These are phyloP conservation scores for Davidsoniella virescens DNA, from an alignment of 2,329 filamentous ascomycete species.

Conservation along the genomic window DNA sequence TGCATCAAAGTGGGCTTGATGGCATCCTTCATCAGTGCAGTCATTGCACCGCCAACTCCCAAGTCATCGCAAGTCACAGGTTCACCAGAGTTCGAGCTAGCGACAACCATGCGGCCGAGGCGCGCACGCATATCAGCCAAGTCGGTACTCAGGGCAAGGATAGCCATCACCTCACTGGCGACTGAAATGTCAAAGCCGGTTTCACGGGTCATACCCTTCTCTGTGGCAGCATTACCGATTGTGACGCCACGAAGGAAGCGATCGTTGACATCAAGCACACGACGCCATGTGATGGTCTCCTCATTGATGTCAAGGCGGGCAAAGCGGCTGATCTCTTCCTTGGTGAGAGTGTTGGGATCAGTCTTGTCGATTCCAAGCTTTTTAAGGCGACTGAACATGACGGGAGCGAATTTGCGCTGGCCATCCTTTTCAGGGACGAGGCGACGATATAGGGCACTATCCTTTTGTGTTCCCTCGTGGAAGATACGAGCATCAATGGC, in stretches of 20 bases:
- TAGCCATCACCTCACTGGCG: slow-evolving; percentile 95
- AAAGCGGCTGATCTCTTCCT: slow-evolving; percentile 75
- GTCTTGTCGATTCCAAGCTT: slow-evolving; percentile 95
- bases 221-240: slow-evolving; percentile 72
- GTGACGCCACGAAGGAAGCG: slow-evolving; percentile 81
- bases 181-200: slow-evolving; percentile 98
- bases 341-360: slow-evolving; percentile 74
- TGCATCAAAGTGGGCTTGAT: slow-evolving; percentile 99
- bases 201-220: slow-evolving; percentile 74
- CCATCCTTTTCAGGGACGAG: slow-evolving; percentile 84
- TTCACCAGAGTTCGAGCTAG: slow-evolving; percentile 68
- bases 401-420: slow-evolving; percentile 66
- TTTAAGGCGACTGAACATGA: slow-evolving; percentile 87
- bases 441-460: slow-evolving; percentile 71
- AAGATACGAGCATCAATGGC: slow-evolving; percentile 97
- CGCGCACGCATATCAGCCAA: slow-evolving; percentile 82
- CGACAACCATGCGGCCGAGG: slow-evolving; percentile 89
- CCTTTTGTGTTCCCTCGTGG: slow-evolving; percentile 90
- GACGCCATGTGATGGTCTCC: slow-evolving; percentile 91
- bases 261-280: slow-evolving; percentile 94
- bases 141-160: slow-evolving; percentile 80
- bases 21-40: slow-evolving; percentile 91
- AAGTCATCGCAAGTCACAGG: slow-evolving; percentile 94
- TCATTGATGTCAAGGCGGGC: slow-evolving; percentile 94
- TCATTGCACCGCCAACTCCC: slow-evolving; percentile 78